Evolutionary conservation across 176 grass and related monocot species (phyloP), one percentile per base, ranked within the genome.

Genomic region (Hsuehochloa calcarea): DNA sequence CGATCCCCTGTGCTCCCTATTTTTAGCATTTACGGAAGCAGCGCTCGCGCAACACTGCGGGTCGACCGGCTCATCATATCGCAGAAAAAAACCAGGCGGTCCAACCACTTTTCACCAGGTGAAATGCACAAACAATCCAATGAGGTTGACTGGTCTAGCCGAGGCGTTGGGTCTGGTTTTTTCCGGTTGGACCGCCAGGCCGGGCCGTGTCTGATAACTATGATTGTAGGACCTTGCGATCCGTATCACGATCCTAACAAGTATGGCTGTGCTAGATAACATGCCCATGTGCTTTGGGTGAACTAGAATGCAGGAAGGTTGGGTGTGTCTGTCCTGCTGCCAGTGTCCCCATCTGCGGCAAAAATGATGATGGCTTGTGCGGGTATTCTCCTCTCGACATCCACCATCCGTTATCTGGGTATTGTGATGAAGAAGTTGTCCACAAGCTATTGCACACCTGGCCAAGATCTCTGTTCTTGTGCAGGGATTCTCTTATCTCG

Each of bases 271-370:
- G 19, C 43, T 38, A 15, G 7, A 75, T 74, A 73, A 17, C 7
- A 27, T 4, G 10, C 10, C 35, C 58, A 79, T 58, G 73, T 43
- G 40, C 51, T 62, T 51, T 75, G 62, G 29, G 17, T 72, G 56
- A 31, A 49, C 2, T 43, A 40, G 51, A 38, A 75, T 8, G 26
- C n/a, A 59, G 45, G 47, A 51, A 68, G 76, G 29, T 31, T 23
- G 11, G 68, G 75, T 37, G 11, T 39, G 75, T 79, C 58, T 79
- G n/a, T 80, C 45, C 37, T 72, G 46, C 75, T 79, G 35, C 52
- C 65, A 38, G 27, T 80, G 60, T 9, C 34, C 40, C 61, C 16
- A 34, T 54, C 43, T 70, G 52, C 77, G 52, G 70, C 4, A 68
- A 44, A 85, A 40, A 40, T 63, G 64, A 62, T 40, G 5, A 40